phyloP scores from a whole-genome alignment of 2,329 filamentous ascomycete species.

The Scopulariopsis brevicaulis region DNA sequence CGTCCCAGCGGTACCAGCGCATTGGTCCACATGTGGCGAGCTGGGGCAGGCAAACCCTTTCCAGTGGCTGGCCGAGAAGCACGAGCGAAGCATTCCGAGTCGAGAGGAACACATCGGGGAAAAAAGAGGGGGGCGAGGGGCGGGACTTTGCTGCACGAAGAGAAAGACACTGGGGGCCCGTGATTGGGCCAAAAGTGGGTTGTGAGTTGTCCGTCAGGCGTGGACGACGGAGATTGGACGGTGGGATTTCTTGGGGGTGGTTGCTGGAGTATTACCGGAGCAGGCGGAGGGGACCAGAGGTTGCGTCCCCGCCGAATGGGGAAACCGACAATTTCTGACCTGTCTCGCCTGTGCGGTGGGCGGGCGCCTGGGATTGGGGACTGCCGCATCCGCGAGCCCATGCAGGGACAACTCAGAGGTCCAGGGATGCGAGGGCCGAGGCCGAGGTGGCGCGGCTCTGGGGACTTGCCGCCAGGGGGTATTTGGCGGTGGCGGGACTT shows the following conservation, averaged over 20 bases:
- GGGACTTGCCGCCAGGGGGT: neutral
- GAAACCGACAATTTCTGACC: neutral
- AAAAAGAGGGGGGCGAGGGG: neutral
- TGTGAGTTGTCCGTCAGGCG: slow-evolving; percentile 4
- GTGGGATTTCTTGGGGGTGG: neutral
- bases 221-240: slow-evolving; percentile 5
- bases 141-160: neutral
- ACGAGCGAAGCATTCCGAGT: neutral
- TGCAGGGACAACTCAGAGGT: slow-evolving; percentile 5
- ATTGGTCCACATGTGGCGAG: neutral
- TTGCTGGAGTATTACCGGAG: neutral
- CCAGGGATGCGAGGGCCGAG: neutral
- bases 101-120: neutral
- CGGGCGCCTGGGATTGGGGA: neutral
- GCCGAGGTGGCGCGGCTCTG: neutral
- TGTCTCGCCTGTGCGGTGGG: neutral
- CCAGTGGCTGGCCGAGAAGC: neutral
- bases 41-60: neutral
- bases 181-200: slow-evolving; percentile 1
- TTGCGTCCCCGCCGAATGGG: neutral
- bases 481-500: too few species aligned
- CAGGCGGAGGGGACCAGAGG: too few species aligned
- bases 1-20: neutral
- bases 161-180: neutral
- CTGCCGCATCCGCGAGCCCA: neutral